These are phyloP conservation scores for Fusarium nygamai DNA, from an alignment of 2,329 filamentous ascomycete species.

Conservation along the genomic window DNA sequence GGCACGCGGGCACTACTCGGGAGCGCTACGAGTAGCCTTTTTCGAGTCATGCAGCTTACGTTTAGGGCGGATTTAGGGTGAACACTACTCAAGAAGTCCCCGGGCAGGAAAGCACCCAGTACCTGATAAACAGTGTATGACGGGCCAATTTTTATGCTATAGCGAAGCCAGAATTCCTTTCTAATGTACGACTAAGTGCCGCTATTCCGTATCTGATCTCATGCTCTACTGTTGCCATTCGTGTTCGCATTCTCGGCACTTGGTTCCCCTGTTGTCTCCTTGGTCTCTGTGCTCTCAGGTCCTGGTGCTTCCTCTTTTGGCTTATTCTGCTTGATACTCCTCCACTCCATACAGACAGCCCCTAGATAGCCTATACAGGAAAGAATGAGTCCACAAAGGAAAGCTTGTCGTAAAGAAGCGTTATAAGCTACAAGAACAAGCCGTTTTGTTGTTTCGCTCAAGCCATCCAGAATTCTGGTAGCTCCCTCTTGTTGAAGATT, in stretches of 20 bases:
- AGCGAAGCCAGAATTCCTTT: not conserved
- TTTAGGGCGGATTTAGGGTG: not conserved
- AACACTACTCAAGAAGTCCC: not conserved
- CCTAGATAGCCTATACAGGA: not conserved
- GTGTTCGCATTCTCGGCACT: not conserved
- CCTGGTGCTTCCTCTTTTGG: not conserved
- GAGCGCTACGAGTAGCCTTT: not conserved
- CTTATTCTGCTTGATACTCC: not conserved
- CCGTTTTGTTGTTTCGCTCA: not conserved
- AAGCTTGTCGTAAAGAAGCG: not conserved
- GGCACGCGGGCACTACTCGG: not conserved
- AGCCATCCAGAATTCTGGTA: not conserved
- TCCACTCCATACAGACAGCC: not conserved
- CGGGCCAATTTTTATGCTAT: not conserved
- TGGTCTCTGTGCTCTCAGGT: not conserved
- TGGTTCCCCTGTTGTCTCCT: not conserved
- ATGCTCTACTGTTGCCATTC: not conserved
- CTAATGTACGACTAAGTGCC: too few species aligned
- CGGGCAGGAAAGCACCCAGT: not conserved
- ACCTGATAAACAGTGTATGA: not conserved
- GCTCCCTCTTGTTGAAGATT: not conserved
- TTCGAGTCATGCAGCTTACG: not conserved
- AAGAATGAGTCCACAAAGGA: not conserved
- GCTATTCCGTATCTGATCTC: not conserved
- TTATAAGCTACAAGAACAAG: constrained; percentile 1